Percentiles rank a stretch among this genome's conserved stretches.
Evolutionary conservation across 2,329 filamentous ascomycete genomes (phyloP).

Genomic region (Peltaster fructicola): DNA sequence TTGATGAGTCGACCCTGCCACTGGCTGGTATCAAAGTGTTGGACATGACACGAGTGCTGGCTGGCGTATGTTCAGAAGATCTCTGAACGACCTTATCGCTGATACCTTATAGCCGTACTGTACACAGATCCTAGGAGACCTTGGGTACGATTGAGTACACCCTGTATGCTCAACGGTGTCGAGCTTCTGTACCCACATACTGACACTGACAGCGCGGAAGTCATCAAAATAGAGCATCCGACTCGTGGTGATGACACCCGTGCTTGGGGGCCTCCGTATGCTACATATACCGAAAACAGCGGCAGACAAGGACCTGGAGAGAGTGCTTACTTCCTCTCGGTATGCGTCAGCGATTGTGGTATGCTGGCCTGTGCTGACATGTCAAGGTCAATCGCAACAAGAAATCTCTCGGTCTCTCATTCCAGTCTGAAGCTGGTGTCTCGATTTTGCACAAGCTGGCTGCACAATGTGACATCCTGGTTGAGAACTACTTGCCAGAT

Average conservation of each 20-base stretch:
- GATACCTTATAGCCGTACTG: slow-evolving; percentile 59
- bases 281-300: slow-evolving; percentile 45
- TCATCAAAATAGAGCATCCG: slow-evolving; percentile 96
- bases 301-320: slow-evolving; percentile 53
- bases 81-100: slow-evolving; percentile 4
- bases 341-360: slow-evolving; percentile 34
- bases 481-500: slow-evolving; percentile 92
- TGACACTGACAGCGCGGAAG: slow-evolving; percentile 52
- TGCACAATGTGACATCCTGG: slow-evolving; percentile 73
- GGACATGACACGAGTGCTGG: slow-evolving; percentile 91
- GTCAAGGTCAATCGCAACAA: slow-evolving; percentile 93
- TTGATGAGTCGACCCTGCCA: slow-evolving; percentile 41
- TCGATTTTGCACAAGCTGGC: slow-evolving; percentile 74
- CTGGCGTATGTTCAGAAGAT: slow-evolving; percentile 57
- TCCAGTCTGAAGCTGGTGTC: slow-evolving; percentile 68
- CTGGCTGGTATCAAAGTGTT: slow-evolving; percentile 75
- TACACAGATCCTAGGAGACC: slow-evolving; percentile 87
- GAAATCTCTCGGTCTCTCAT: slow-evolving; percentile 80
- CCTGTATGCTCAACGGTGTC: slow-evolving; percentile 1
- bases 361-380: slow-evolving; percentile 1
- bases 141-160: slow-evolving; percentile 49
- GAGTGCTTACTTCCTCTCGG: slow-evolving; percentile 83
- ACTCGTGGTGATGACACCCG: slow-evolving; percentile 80
- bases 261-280: slow-evolving; percentile 93
- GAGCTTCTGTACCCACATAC: too few species aligned